Base-by-base conservation (phyloP, 208 protist genomes). In the Porcisia hertigi region DNA sequence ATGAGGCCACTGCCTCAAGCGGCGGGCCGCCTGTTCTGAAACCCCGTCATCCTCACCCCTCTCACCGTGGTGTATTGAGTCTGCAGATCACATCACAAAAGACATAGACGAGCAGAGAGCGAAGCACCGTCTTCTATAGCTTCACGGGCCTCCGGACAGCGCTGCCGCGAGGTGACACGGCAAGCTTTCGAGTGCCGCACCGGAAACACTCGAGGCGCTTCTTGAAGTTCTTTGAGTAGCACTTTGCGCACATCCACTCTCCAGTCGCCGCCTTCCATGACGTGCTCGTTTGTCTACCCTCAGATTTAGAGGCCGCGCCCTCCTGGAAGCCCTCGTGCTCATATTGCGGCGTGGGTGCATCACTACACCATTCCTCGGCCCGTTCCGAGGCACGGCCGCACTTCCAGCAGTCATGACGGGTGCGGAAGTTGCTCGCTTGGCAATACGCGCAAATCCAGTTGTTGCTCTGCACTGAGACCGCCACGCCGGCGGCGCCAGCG, bases 361-460 rank as follows among this genome's bases (percentile, higher is more conserved):
- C 75, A 1, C 52, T 55, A 45, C 62, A 71, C 76, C 77, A 80
- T 23, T 80, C 80, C 5, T 77, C 62, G 6, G 71, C 76, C 5
- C 77, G 71, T 54, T 77, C 80, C 18, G 86, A 88, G 62, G 81
- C 69, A 39, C 75, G 65, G 2, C 85, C 88, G 66, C 93, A 97
- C 79, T 97, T 91, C 93, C 93, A 97, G 75, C 93, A 97, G 63
- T 75, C 79, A 47, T 72, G 70, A 34, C 93, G 89, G 20, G 93
- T 97, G 41, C 93, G 88, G 81, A 97, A 97, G 80, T 97, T 97
- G 75, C 89, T 93, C 0, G 93, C 79, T 43, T 91, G 84, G 69
- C 93, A 97, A 39, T 89, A 79, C 20, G 77, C 25, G 67, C 93
- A 97, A 49, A 86, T 86, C 91, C 93, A 97, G 75, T 97, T 97